Base-by-base conservation (phyloP, 2,329 filamentous ascomycete genomes). In the Penicillium italicum region DNA sequence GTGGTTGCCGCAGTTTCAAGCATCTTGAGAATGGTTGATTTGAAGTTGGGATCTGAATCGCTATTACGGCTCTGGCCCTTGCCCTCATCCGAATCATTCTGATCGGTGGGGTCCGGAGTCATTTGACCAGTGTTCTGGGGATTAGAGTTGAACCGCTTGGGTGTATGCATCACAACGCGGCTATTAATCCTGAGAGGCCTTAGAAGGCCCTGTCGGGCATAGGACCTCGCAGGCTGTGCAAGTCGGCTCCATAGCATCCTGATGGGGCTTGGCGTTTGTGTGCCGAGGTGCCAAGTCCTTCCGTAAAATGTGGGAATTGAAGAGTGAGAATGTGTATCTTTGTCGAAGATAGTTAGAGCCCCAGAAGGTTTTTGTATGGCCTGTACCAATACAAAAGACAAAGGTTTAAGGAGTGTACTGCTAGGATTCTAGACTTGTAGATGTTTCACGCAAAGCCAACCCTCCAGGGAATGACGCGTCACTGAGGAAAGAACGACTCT, bases 1-100 rank as follows among this genome's bases (percentile, higher is more conserved):
- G 89, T 91, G 0, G 89, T 91, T 9, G 85, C 85, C 2, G 88
- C 89, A 6, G 86, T 79, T 71, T 93, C 89, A 51, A 85, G 74
- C 84, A 91, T 89, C 68, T 87, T 90, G 37, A 77, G 74, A 8
- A 74, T 58, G 2, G 76, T 78, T 12, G 72, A 69, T 59, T 67
- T 76, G 30, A 73, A 50, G 37, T 54, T 71, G 20, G 67, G 66
- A 18, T 72, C 71, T 20, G 66, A 59, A 44, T 72, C 63, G 26
- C 56, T 58, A 33, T 54, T 57, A 37, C 59, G 53, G 18, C 57
- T 61, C 56, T 63, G 63, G n/a, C 56, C 60, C 34, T 53, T 58
- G 11, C 63, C 61, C 5, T 70, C 66, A 33, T 72, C 70, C 22
- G 61, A 59, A 24, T 68, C 64, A 63, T 67, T 62, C 43, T 69